These are phyloP conservation scores for Pseudopyricularia javanii DNA, from an alignment of 2,329 filamentous ascomycete species.

Conservation along the genomic window DNA sequence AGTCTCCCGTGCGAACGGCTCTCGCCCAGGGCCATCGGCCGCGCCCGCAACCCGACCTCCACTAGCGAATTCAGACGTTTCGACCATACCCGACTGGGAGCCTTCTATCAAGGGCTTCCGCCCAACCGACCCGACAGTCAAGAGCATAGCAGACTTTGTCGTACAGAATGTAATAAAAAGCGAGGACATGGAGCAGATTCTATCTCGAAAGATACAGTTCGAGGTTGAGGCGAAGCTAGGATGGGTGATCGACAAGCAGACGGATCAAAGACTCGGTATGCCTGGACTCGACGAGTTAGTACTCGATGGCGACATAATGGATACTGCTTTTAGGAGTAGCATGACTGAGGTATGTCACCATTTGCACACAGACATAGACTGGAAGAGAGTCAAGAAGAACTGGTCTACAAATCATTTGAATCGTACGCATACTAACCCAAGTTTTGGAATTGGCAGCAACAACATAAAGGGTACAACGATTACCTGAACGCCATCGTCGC, in stretches of 20 bases:
- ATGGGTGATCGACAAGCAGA: constrained; percentile 62
- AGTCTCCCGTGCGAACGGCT: constrained; percentile 15
- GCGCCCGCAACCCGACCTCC: background rate
- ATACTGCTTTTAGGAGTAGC: constrained; percentile 64
- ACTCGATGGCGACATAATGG: background rate
- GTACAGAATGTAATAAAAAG: constrained; percentile 58
- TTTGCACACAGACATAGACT: background rate
- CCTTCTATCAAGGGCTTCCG: constrained; percentile 56
- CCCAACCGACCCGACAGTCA: constrained; percentile 64
- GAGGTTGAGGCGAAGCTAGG: constrained; percentile 95
- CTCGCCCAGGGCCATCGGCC: constrained; percentile 3
- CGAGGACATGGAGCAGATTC: constrained; percentile 51
- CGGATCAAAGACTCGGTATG: constrained; percentile 54
- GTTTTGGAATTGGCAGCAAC: constrained; percentile 34
- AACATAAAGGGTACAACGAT: constrained; percentile 74
- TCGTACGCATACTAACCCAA: background rate
- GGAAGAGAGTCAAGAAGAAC: background rate
- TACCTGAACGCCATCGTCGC: constrained; percentile 64
- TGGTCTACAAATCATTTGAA: background rate
- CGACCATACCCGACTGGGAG: constrained; percentile 46
- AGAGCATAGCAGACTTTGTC: constrained; percentile 68
- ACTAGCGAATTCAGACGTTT: background rate
- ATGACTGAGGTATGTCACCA: constrained; percentile 66
- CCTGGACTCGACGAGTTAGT: constrained; percentile 17
- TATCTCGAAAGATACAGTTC: constrained; percentile 56